These are phyloP conservation scores for Penicillium sumatraense DNA, from an alignment of 2,329 filamentous ascomycete genomes.

Conservation along the genomic window DNA sequence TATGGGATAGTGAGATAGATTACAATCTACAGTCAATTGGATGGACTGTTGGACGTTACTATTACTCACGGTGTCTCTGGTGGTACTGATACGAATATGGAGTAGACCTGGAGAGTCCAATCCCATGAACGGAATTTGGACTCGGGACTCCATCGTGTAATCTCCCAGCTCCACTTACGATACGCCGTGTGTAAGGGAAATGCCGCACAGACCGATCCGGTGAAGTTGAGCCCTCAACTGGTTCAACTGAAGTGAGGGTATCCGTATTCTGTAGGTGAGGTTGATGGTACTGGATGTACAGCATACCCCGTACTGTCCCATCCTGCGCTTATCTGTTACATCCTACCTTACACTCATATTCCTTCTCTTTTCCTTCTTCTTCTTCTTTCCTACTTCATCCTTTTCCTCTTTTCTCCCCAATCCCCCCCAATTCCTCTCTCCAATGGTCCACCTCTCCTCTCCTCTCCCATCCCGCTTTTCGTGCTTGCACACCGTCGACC, in stretches of 20 bases:
- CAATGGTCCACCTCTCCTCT: slow-evolving; percentile 32
- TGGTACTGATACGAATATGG: too few relatives aligned
- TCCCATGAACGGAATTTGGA: too few relatives aligned
- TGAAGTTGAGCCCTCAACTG: too few relatives aligned
- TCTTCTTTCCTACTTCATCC: not conserved
- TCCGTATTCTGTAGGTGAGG: too few relatives aligned
- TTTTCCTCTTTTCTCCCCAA: slow-evolving; percentile 1
- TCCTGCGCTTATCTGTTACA: slow-evolving; percentile 22
- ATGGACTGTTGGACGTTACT: too few relatives aligned
- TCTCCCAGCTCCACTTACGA: not conserved
- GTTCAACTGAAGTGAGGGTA: too few relatives aligned
- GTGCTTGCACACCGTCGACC: slow-evolving; percentile 42
- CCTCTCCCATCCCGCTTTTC: slow-evolving; percentile 21
- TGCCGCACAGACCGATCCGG: not conserved
- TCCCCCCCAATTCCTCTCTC: slow-evolving; percentile 5
- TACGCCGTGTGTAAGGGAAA: not conserved
- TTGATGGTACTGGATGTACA: too few relatives aligned
- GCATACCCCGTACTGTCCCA: not conserved
- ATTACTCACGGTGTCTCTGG: too few relatives aligned
- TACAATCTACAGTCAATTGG: too few relatives aligned
- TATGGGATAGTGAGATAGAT: too few relatives aligned
- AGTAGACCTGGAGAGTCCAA: not conserved
- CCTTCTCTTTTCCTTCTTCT: not conserved
- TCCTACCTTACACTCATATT: slow-evolving; percentile 4
- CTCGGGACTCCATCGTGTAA: not conserved